Percentiles rank a stretch among this genome's conserved stretches.
Evolutionary conservation across 1,139 yeast species (phyloP).

Genomic region (Kodamaea alishanica): DNA sequence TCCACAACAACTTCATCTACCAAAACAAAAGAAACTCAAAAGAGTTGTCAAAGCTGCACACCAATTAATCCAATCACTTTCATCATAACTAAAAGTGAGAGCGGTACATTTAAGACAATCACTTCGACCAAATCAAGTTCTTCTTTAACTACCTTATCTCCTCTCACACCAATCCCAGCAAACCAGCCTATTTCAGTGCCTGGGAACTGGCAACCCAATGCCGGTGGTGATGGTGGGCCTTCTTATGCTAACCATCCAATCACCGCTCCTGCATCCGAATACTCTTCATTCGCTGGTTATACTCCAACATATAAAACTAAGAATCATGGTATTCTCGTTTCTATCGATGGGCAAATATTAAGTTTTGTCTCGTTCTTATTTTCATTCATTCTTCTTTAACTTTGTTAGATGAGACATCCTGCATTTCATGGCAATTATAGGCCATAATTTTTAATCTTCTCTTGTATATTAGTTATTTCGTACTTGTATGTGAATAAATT

Average conservation of each 20-base stretch:
- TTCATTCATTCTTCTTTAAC: slow-evolving; percentile 6
- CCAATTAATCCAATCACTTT: slow-evolving; percentile 1
- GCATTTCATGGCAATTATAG: too few species aligned
- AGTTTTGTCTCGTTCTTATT: slow-evolving; percentile 8
- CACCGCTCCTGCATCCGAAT: slow-evolving; percentile 12
- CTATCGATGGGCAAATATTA: slow-evolving; percentile 6
- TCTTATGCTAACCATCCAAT: slow-evolving; percentile 13
- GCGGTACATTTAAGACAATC: not conserved
- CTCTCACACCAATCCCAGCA: too few species aligned
- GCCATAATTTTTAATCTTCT: too few species aligned
- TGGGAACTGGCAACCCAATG: slow-evolving; percentile 2
- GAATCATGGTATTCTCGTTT: slow-evolving; percentile 6
- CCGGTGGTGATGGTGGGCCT: slow-evolving; percentile 5
- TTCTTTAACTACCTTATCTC: too few species aligned
- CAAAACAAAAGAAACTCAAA: not conserved
- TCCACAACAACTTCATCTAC: slow-evolving; percentile 4
- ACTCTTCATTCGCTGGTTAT: slow-evolving; percentile 10
- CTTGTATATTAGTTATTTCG: not conserved
- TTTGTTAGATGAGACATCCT: not conserved
- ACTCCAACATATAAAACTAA: slow-evolving; percentile 6
- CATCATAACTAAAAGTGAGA: not conserved
- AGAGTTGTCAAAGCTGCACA: not conserved
- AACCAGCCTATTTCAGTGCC: not conserved
- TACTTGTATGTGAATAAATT: not conserved
- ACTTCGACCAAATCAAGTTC: too few species aligned